Percentiles rank a stretch among this genome's conserved stretches.
These are phyloP conservation scores for Pterocarpus macrocarpus DNA, from an alignment of 306 rosid genomes.

Conservation along the genomic window DNA sequence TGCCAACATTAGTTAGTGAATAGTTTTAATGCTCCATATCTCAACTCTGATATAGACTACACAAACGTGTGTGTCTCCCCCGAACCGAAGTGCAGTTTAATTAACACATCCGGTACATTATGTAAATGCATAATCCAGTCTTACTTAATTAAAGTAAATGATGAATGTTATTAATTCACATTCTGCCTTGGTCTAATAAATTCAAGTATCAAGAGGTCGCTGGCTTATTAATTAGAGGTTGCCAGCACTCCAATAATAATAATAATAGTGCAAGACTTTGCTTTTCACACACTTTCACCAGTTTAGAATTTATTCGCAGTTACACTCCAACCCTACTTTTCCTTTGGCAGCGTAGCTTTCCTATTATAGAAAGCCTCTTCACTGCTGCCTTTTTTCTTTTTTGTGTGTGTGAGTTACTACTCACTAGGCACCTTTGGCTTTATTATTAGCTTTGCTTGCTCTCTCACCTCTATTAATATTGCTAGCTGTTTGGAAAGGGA, in stretches of 20 bases:
- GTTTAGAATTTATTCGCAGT: constrained; percentile 53
- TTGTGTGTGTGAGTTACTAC: constrained; percentile 22
- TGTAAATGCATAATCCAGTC: neutral
- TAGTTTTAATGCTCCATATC: constrained; percentile 7
- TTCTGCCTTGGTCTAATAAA: constrained; percentile 29
- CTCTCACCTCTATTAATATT: constrained; percentile 39
- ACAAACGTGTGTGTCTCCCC: neutral
- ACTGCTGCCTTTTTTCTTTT: constrained; percentile 20
- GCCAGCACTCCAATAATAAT: constrained; percentile 36
- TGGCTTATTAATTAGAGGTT: constrained; percentile 22
- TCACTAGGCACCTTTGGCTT: constrained; percentile 1
- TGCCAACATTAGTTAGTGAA: neutral
- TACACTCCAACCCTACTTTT: constrained; percentile 74
- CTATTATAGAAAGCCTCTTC: constrained; percentile 60
- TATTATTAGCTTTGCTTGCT: neutral
- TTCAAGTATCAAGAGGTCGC: constrained; percentile 36
- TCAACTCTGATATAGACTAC: constrained; percentile 10
- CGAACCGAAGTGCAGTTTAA: neutral
- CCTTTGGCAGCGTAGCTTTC: constrained; percentile 51
- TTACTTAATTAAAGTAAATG: neutral
- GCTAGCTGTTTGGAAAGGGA: neutral
- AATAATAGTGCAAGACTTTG: neutral
- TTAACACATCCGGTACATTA: neutral
- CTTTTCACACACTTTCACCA: constrained; percentile 44
- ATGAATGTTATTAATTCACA: constrained; percentile 4